Evolutionary conservation across 2,329 filamentous ascomycete genomes (phyloP), one percentile per base, ranked within the genome.

Genomic region (Stagonosporopsis tanaceti): DNA sequence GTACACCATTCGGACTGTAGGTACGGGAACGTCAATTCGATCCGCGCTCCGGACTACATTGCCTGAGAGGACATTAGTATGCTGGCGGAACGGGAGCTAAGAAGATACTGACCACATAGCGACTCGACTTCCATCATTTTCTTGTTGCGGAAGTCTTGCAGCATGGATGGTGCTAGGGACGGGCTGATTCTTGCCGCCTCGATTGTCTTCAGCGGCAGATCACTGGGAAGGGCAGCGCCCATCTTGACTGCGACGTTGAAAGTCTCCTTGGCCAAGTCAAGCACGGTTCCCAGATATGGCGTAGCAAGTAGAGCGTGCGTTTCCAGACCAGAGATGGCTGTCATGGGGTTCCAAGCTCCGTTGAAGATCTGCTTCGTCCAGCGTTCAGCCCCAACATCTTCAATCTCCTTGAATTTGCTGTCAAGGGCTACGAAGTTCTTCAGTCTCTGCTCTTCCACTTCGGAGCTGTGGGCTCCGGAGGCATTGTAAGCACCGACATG

Each of bases 341-440:
- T 51, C 40, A 57, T 57, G 11, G 53, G 53, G 50, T 51, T 57
- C 53, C 53, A 57, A 6, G 53, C 53, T 39, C 53, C 53, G 8
- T 57, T 57, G 40, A 57, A 57, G 28, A 57, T 51, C 14, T 50
- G 47, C 47, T 57, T 57, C 2, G 40, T 47, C 53, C 53, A 57
- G 6, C 53, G 47, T n/a, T 57, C 53, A 14, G 47, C 47, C 6
- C 38, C 32, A 12, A 57, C 47, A 27, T 57, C 53, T 4, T 46
- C 25, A n/a, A 57, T 44, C 24, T 42, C 30, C 20, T 57, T 57
- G 37, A 57, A 27, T 14, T 28, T 47, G 15, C 42, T 48, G 25
- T 57, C 42, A 2, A 38, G 37, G 11, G 17, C 30, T 35, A 35
- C 44, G 6, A 35, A 28, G 20, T n/a, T 44, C 25, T 12, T 20